Evolutionary conservation across 108 stramenopile species (phyloP).

Genomic region (Nitzschia sp.): DNA sequence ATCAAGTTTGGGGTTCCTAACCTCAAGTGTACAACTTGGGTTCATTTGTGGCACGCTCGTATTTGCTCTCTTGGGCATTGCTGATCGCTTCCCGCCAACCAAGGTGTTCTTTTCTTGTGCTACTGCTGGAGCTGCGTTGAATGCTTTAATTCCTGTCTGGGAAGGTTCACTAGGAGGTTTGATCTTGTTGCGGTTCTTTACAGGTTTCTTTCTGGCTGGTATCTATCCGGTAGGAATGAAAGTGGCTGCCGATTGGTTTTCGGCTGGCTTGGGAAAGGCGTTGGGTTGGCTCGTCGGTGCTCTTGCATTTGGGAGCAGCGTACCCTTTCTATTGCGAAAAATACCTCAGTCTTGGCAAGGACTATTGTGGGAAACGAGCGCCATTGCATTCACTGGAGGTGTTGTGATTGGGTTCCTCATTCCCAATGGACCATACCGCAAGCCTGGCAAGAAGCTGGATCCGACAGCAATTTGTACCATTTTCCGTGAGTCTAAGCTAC

Average conservation of each 20-base stretch:
- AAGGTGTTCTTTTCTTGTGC: conserved; percentile 26
- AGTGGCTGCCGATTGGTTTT: conserved; percentile 38
- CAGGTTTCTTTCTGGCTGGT: conserved; percentile 40
- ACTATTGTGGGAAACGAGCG: conserved; percentile 22
- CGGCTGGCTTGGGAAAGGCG: conserved; percentile 30
- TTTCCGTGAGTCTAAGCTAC: conserved; percentile 10
- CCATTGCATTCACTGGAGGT: conserved; percentile 19
- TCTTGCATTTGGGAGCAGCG: conserved; percentile 32
- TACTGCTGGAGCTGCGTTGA: conserved; percentile 21
- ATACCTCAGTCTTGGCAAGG: conserved; percentile 24
- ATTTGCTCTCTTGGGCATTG: conserved; percentile 28
- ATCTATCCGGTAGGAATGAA: conserved; percentile 54
- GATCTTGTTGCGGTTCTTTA: conserved; percentile 27
- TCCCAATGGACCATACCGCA: conserved; percentile 25
- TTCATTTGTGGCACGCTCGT: conserved; percentile 46
- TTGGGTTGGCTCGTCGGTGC: conserved; percentile 44
- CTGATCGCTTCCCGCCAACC: conserved; percentile 37
- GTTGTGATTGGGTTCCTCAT: conserved; percentile 18
- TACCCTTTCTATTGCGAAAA: conserved; percentile 36
- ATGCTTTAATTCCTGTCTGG: conserved; percentile 23
- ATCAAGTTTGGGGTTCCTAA: conserved; percentile 16
- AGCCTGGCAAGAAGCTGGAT: conserved; percentile 18
- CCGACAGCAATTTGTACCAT: conserved; percentile 9
- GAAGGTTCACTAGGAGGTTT: conserved; percentile 12
- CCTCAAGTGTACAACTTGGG: conserved; percentile 40